A percentile compares a stretch with the other conserved stretches of the same genome.
Conservation (phyloP, 2,329 filamentous ascomycete genomes). For the Ramichloridium luteum region DNA sequence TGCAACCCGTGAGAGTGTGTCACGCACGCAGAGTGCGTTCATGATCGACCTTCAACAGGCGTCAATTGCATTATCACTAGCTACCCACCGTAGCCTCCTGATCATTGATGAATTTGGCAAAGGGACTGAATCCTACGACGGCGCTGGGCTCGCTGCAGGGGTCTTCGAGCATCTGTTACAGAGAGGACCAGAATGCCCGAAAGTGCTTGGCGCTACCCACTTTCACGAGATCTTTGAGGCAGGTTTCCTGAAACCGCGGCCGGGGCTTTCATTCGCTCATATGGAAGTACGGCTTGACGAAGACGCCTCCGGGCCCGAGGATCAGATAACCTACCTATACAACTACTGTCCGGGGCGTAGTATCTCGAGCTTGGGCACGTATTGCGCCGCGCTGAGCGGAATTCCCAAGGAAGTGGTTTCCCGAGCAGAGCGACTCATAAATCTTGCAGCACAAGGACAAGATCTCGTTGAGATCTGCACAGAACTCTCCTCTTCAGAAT, state of each 20-base stretch:
- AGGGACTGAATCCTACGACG: slow-evolving; percentile 52
- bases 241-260: slow-evolving; percentile 40
- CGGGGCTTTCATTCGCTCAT: slow-evolving; percentile 48
- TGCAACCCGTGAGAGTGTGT: slow-evolving; percentile 58
- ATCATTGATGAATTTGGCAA: slow-evolving; percentile 89
- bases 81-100: slow-evolving; percentile 64
- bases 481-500: slow-evolving; percentile 51
- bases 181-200: slow-evolving; percentile 39
- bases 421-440: slow-evolving; percentile 61
- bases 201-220: slow-evolving; percentile 51
- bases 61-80: slow-evolving; percentile 59
- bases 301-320: slow-evolving; percentile 38
- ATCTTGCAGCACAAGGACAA: slow-evolving; percentile 57
- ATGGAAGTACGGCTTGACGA: slow-evolving; percentile 58
- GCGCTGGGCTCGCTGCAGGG: slow-evolving; percentile 51
- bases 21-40: slow-evolving; percentile 52
- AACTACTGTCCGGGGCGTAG: slow-evolving; percentile 48
- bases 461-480: slow-evolving; percentile 65
- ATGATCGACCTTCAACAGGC: slow-evolving; percentile 83
- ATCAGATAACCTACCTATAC: slow-evolving; percentile 38
- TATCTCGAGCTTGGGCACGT: slow-evolving; percentile 70
- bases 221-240: slow-evolving; percentile 64
- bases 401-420: slow-evolving; percentile 60
- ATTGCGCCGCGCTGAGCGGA: slow-evolving; percentile 77
- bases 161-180: slow-evolving; percentile 46